Evolutionary conservation across 2,329 filamentous ascomycete species (phyloP), one percentile per base, ranked within the genome.

Genomic region (Lomentospora prolificans): DNA sequence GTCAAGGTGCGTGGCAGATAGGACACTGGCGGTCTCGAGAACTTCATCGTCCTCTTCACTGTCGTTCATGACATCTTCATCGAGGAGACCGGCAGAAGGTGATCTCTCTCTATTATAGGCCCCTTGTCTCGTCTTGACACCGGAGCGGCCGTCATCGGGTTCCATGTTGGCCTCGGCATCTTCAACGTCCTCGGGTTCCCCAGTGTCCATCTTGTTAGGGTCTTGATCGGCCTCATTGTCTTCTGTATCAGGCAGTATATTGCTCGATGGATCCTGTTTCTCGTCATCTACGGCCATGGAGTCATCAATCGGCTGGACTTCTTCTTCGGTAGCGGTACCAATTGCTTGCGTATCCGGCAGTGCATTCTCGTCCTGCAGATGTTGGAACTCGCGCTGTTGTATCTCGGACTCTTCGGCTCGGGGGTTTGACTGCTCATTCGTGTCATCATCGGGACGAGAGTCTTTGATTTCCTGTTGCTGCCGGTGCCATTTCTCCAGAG

Each of bases 401-500:
- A 89, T 86, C 59, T 94, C 85, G n/a, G 84, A 76, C 58, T 88
- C 82, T 61, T 72, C 70, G 0, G 57, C 59, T n/a, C 56, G 19
- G 6, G 39, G 36, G 14, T 61, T 60, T 6, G 60, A 44, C 46
- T 74, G 67, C 50, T 82, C 77, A 19, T 69, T 69, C 41, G 76
- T 70, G 55, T 84, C 72, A 36, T 78, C 72, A 52, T 80, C 72
- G 2, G 64, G 59, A 14, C 63, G 61, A 10, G 71, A 66, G 55
- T 82, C 74, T 66, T 80, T 75, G 62, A 99, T 97, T 59, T 96
- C 87, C 50, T 82, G 82, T 64, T 95, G 89, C 65, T 90, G 89
- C 57, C 89, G 82, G 69, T 97, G 91, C 89, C 91, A 99, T 63
- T 86, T 83, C 68, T 97, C 91, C 30, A 99, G 77, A 4, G 90